A percentile compares a stretch with the other conserved stretches of the same genome.
Conservation (phyloP, 176 grass and related monocot genomes). For the Carex kokanica region DNA sequence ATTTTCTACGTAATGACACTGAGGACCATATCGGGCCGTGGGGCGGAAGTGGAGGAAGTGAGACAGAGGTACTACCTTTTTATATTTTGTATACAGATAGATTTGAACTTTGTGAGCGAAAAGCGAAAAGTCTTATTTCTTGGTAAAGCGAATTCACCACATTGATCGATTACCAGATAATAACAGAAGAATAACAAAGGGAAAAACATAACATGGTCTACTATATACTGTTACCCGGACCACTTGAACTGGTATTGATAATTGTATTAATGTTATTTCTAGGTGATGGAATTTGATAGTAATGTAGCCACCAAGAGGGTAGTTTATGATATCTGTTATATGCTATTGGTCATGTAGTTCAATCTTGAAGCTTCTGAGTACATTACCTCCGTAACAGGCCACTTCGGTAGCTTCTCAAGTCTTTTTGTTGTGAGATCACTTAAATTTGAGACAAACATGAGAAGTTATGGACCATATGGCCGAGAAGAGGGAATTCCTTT, state of each 20-base stretch:
- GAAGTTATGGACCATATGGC: slow-evolving; percentile 41
- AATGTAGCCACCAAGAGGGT: not conserved
- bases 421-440: slow-evolving; percentile 32
- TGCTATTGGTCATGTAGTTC: slow-evolving; percentile 11
- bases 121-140: not conserved
- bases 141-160: not conserved
- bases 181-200: not conserved
- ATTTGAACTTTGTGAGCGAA: not conserved
- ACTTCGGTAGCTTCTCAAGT: slow-evolving; percentile 18
- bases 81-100: not conserved
- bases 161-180: not conserved
- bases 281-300: not conserved
- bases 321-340: not conserved
- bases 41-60: not conserved
- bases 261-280: no score
- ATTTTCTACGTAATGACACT: not conserved
- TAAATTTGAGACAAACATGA: slow-evolving; percentile 31
- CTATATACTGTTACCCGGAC: no score
- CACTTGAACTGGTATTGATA: no score
- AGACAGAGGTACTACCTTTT: not conserved
- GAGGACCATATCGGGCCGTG: not conserved
- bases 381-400: slow-evolving; percentile 32
- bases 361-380: slow-evolving; percentile 33
- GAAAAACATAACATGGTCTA: not conserved
- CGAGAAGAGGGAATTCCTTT: slow-evolving; percentile 34